Conservation (phyloP, 2,329 filamentous ascomycete species). For the Phialophora tarda region DNA sequence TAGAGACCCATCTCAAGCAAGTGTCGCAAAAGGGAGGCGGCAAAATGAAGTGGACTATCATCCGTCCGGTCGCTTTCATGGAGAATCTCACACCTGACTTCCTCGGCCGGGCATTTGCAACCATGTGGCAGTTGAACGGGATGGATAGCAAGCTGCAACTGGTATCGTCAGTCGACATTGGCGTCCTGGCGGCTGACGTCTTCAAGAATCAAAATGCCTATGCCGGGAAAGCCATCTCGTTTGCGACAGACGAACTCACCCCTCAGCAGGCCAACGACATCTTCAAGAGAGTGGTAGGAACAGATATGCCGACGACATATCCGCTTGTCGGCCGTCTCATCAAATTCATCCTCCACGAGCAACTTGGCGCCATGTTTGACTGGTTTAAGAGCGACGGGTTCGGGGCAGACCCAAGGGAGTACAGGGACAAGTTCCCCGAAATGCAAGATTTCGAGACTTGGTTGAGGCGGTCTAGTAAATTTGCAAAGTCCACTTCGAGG, state of each 20-base stretch:
- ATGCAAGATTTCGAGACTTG: conserved; percentile 56
- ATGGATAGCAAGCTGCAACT: conserved; percentile 50
- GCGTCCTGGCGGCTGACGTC: conserved; percentile 54
- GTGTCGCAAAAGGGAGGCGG: conserved; percentile 39
- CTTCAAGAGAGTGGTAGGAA: conserved; percentile 42
- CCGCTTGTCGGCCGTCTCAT: conserved; percentile 49
- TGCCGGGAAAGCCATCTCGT: conserved; percentile 48
- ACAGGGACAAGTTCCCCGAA: conserved; percentile 51
- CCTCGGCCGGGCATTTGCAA: conserved; percentile 35
- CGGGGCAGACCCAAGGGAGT: conserved; percentile 50
- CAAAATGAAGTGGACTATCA: conserved; percentile 40
- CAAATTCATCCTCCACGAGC: conserved; percentile 51
- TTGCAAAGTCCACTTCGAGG: not conserved
- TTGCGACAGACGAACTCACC: conserved; percentile 56
- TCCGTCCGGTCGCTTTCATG: conserved; percentile 41
- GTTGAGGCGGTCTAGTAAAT: conserved; percentile 47
- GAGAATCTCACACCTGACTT: conserved; percentile 39
- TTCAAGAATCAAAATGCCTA: conserved; percentile 52
- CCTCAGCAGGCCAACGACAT: conserved; percentile 43
- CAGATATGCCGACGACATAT: conserved; percentile 43
- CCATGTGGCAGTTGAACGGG: conserved; percentile 40
- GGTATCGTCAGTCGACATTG: conserved; percentile 53
- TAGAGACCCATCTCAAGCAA: conserved; percentile 43
- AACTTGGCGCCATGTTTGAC: conserved; percentile 53
- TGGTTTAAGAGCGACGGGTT: conserved; percentile 59